phyloP scores from a whole-genome alignment of 2,329 filamentous ascomycete species.

The Diaporthe vaccinii region DNA sequence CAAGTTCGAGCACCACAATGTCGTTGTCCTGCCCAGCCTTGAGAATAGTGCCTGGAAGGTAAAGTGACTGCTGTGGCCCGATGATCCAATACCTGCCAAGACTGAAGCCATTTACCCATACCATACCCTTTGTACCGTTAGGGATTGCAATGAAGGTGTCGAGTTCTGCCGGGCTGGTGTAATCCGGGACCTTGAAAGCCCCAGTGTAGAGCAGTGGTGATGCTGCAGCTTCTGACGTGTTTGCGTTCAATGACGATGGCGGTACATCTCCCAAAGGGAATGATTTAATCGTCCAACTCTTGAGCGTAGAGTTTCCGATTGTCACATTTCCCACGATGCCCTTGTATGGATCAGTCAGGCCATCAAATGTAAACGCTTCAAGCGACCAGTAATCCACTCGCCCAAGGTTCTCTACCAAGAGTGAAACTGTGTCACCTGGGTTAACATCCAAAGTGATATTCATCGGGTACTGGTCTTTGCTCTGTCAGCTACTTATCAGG shows the following conservation, averaged over 20 bases:
- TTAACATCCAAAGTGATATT: slow-evolving; percentile 54
- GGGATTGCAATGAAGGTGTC: slow-evolving; percentile 39
- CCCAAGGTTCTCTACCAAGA: slow-evolving; percentile 65
- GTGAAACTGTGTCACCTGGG: slow-evolving; percentile 55
- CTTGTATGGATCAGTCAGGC: slow-evolving; percentile 59
- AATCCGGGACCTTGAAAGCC: slow-evolving; percentile 15
- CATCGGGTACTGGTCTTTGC: slow-evolving; percentile 46
- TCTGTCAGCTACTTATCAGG: neutral
- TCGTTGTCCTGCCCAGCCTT: slow-evolving; percentile 38
- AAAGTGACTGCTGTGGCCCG: slow-evolving; percentile 37
- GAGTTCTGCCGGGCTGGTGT: slow-evolving; percentile 27
- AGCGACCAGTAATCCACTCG: slow-evolving; percentile 57
- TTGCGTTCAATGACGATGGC: neutral
- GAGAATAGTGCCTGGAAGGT: slow-evolving; percentile 32
- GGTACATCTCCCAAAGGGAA: slow-evolving; percentile 23
- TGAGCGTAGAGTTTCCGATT: slow-evolving; percentile 46
- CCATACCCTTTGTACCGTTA: slow-evolving; percentile 34
- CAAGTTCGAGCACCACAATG: slow-evolving; percentile 39
- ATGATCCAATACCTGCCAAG: slow-evolving; percentile 40
- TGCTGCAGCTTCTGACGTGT: neutral
- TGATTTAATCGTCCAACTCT: slow-evolving; percentile 28
- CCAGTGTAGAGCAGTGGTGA: slow-evolving; percentile 35
- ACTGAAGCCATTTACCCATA: slow-evolving; percentile 40
- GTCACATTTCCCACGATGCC: slow-evolving; percentile 60
- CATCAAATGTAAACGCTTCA: slow-evolving; percentile 46